phyloP scores from a whole-genome alignment of 2,329 filamentous ascomycete species.

The Colletotrichum phormii region DNA sequence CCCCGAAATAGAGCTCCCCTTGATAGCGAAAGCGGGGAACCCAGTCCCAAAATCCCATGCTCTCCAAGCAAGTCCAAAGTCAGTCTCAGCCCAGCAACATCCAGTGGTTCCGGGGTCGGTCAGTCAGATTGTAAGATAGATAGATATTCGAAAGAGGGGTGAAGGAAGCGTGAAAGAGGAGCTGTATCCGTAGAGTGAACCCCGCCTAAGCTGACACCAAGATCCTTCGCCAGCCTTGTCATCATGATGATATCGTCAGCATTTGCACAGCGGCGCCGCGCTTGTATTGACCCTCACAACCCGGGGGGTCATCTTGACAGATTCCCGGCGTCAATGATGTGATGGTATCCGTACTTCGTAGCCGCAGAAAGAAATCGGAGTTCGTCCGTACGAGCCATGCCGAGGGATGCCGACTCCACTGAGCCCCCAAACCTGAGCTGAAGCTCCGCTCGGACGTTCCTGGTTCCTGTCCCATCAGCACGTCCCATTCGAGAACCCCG shows the following conservation, averaged over 20 bases:
- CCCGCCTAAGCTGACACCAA: background rate
- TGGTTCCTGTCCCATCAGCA: background rate
- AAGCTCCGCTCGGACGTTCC: background rate
- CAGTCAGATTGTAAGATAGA: background rate
- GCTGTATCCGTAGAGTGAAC: background rate
- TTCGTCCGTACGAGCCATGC: background rate
- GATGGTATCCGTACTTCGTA: constrained; percentile 11
- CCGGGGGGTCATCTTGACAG: background rate
- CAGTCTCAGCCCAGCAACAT: constrained; percentile 21
- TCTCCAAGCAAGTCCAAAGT: background rate
- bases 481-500: background rate
- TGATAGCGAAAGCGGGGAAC: constrained; percentile 29
- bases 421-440: background rate
- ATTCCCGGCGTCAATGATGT: background rate
- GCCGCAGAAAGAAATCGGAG: constrained; percentile 2
- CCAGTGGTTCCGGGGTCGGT: constrained; percentile 18
- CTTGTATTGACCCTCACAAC: background rate
- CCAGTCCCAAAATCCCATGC: constrained; percentile 2
- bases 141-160: background rate
- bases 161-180: background rate
- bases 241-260: constrained; percentile 25
- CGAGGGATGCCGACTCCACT: background rate
- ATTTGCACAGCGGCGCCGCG: background rate
- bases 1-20: constrained; percentile 6
- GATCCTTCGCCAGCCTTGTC: constrained; percentile 27